These are phyloP conservation scores for Penicillium waksmanii DNA, from an alignment of 495 filamentous ascomycete genomes.

Conservation along the genomic window DNA sequence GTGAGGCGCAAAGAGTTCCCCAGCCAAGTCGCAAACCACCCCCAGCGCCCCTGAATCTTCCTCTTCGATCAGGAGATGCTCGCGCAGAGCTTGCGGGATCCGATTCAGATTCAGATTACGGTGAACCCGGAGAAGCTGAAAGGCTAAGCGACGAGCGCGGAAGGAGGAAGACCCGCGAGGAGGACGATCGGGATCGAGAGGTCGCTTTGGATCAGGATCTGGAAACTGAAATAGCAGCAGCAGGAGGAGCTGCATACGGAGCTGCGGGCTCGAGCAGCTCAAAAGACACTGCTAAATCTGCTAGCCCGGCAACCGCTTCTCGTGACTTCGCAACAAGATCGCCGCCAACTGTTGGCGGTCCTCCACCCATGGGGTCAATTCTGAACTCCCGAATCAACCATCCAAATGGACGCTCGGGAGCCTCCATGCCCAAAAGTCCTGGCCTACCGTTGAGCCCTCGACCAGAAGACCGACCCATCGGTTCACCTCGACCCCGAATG, in stretches of 20 bases:
- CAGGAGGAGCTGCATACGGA: constrained; percentile 54
- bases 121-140: constrained; percentile 73
- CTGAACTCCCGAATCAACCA: constrained; percentile 36
- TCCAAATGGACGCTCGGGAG: constrained; percentile 34
- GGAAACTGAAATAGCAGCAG: constrained; percentile 67
- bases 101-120: constrained; percentile 82
- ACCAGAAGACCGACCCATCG: constrained; percentile 73
- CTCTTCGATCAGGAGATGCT: constrained; percentile 58
- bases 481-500: constrained; percentile 71
- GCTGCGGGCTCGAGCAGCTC: constrained; percentile 9
- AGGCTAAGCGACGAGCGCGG: constrained; percentile 65
- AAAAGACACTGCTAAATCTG: constrained; percentile 16
- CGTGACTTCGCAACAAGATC: constrained; percentile 33
- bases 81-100: constrained; percentile 51
- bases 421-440: constrained; percentile 73
- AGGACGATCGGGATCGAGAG: constrained; percentile 82
- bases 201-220: constrained; percentile 63
- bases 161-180: constrained; percentile 83
- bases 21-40: constrained; percentile 76
- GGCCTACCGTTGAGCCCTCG: constrained; percentile 88
- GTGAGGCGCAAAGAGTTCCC: constrained; percentile 38
- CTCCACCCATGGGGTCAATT: constrained; percentile 42
- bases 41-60: constrained; percentile 81
- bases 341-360: constrained; percentile 30
- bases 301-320: constrained; percentile 23